phyloP scores from a whole-genome alignment of 2,329 filamentous ascomycete genomes.

The Stemphylium lycopersici region DNA sequence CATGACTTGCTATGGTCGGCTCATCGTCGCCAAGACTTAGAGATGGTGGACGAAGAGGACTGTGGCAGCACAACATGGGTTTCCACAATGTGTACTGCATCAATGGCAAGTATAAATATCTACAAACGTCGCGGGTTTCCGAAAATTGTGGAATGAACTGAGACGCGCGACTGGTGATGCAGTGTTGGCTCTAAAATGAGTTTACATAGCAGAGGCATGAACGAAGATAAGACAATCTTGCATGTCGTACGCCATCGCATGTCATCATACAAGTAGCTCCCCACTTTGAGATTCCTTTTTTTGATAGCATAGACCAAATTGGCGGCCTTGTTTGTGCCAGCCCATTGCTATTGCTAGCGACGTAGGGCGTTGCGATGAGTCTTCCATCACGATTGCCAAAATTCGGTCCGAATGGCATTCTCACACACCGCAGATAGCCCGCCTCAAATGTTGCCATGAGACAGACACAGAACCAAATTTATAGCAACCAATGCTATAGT shows the following conservation, averaged over 20 bases:
- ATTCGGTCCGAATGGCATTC: background rate
- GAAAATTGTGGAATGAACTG: background rate
- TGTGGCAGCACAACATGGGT: background rate
- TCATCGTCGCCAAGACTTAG: slow-evolving; percentile 25
- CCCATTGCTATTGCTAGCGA: background rate
- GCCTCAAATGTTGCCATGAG: too few species aligned
- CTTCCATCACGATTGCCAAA: too few species aligned
- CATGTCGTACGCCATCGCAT: too few species aligned
- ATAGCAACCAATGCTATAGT: too few species aligned
- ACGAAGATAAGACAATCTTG: background rate
- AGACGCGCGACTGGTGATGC: background rate
- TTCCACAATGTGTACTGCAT: background rate
- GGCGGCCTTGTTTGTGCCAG: too few species aligned
- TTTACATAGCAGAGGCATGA: too few species aligned
- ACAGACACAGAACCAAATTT: too few species aligned
- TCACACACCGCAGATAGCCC: background rate
- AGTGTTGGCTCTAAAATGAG: background rate
- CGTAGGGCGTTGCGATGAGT: background rate
- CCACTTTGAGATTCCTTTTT: too few species aligned
- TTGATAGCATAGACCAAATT: too few species aligned
- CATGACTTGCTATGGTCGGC: slow-evolving; percentile 3
- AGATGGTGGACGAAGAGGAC: background rate
- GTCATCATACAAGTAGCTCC: too few species aligned
- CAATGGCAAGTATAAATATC: background rate
- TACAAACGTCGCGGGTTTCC: too few species aligned